Evolutionary conservation across 2,329 filamentous ascomycete species (phyloP), one percentile per base, ranked within the genome.

Genomic region (Fusarium longipes): DNA sequence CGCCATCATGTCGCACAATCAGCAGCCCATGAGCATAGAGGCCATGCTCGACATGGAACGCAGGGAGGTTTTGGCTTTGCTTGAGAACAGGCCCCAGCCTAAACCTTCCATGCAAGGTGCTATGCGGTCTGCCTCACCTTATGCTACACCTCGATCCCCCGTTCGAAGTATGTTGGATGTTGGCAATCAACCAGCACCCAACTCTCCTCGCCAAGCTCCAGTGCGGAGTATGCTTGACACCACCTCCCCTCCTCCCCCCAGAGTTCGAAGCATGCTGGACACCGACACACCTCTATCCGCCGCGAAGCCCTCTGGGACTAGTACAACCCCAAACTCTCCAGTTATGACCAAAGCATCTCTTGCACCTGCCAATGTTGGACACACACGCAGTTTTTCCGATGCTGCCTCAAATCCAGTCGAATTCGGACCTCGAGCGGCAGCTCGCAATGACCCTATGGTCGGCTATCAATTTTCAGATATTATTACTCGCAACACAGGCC

Each of bases 21-120:
- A 75, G 48, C 78, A 79, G 49, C 81, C 82, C 20, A 93, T 93
- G 89, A 93, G 91, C 74, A 87, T 94, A 74, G 91, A 93, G 79
- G 87, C 90, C 47, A 87, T 89, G 68, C 83, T 93, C 66, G 91
- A 93, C 75, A 89, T 93, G 81, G 92, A 95, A 82, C 86, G 91
- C 64, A 83, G 84, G 65, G 91, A 93, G 79, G 89, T 93, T 36
- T 82, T 93, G 68, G 88, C 88, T 45, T 81, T 93, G 63, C 82
- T 93, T 39, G 89, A 91, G 76, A 84, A 84, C 42, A 81, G 79
- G 77, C 12, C 75, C 76, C 49, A 54, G 20, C 54, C 53, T 32
- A 50, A 73, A 35, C 45, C 63, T 22, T 53, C 63, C 10, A 55
- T 79, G 15, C 70, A 78, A 9, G 72, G 74, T 7, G 77, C 81